A percentile compares a stretch with the other conserved stretches of the same genome.
Conservation (phyloP, 352 stramenopile genomes). For the Phytophthora podocarpi region DNA sequence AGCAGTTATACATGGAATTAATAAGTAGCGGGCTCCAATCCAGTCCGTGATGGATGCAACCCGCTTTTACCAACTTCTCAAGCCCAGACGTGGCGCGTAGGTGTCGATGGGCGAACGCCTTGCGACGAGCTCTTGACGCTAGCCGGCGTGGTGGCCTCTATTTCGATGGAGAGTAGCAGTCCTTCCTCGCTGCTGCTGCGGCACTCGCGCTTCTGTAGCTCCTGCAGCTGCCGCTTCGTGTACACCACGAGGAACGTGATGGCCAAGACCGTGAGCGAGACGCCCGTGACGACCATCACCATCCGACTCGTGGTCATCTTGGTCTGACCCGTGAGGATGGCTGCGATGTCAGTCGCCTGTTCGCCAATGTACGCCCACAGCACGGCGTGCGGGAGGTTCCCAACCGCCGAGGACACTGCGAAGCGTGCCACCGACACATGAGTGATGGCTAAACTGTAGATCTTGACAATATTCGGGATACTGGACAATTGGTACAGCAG, state of each 20-base stretch:
- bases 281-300: slow-evolving; percentile 46
- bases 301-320: slow-evolving; percentile 54
- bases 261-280: slow-evolving; percentile 51
- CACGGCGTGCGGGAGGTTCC: slow-evolving; percentile 61
- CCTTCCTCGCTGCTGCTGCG: slow-evolving; percentile 58
- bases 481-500: slow-evolving; percentile 80
- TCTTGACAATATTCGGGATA: slow-evolving; percentile 82
- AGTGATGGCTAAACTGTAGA: slow-evolving; percentile 80
- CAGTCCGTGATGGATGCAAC: too few species aligned
- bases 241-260: slow-evolving; percentile 71
- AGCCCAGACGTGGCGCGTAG: slow-evolving; percentile 19
- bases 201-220: slow-evolving; percentile 66
- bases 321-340: slow-evolving; percentile 55
- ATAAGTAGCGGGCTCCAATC: slow-evolving; percentile 1
- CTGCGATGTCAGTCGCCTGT: slow-evolving; percentile 70
- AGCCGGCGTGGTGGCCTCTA: slow-evolving; percentile 19
- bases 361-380: slow-evolving; percentile 77
- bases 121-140: slow-evolving; percentile 19
- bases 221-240: slow-evolving; percentile 60
- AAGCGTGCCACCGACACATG: slow-evolving; percentile 64
- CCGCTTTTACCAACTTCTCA: neutral
- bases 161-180: slow-evolving; percentile 40
- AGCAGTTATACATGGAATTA: slow-evolving; percentile 15
- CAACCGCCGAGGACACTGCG: slow-evolving; percentile 56
- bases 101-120: slow-evolving; percentile 24